Conservation (phyloP, 2,329 filamentous ascomycete species). For the Fusarium camptoceras region DNA sequence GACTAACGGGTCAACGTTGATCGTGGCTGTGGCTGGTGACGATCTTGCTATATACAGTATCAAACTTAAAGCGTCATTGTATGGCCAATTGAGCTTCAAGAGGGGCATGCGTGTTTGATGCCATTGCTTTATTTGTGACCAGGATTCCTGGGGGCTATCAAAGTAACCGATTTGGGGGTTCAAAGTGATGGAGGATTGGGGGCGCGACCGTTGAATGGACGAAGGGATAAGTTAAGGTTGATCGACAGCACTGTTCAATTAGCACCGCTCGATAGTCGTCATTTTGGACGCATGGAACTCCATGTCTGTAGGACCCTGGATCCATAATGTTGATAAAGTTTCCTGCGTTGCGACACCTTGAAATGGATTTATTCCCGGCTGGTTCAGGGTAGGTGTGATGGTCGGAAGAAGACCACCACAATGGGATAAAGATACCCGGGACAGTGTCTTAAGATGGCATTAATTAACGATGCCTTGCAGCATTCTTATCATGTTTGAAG, state of each 20-base stretch:
- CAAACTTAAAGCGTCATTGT: no score
- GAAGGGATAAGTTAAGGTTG: constrained; percentile 1
- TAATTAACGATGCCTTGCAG: background rate
- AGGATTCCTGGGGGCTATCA: background rate
- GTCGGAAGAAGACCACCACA: background rate
- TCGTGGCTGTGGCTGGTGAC: background rate
- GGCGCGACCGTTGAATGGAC: background rate
- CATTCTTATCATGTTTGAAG: background rate
- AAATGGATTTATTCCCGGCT: background rate
- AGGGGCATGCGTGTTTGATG: constrained; percentile 1
- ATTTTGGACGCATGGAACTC: background rate
- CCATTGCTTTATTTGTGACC: background rate
- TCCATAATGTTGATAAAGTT: no score
- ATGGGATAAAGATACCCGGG: no score
- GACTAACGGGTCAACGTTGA: background rate
- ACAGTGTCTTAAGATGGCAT: background rate
- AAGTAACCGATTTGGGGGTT: background rate
- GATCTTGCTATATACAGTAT: no score
- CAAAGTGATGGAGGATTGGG: background rate
- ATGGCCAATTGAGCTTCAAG: no score
- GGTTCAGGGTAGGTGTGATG: background rate
- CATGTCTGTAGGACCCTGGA: background rate
- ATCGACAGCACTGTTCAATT: background rate
- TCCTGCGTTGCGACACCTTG: no score
- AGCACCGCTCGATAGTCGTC: background rate